Conservation (phyloP, 2,329 filamentous ascomycete genomes). For the Claviceps sorghi region DNA sequence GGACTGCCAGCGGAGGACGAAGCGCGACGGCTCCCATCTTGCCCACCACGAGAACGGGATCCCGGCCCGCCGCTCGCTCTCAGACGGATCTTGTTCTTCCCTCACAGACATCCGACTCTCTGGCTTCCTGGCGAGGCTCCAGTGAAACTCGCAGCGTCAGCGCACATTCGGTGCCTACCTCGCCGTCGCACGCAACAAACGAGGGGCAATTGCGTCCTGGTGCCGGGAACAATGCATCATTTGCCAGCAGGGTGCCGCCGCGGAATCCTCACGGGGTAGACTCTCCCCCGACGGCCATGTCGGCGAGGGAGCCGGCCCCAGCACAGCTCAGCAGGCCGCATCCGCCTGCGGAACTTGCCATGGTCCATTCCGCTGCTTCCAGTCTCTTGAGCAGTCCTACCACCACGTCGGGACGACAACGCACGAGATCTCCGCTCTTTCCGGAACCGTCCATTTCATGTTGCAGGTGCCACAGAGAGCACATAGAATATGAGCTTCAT, state of each 20-base stretch:
- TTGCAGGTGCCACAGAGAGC: conserved; percentile 49
- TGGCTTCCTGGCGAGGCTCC: conserved; percentile 24
- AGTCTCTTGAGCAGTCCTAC: conserved; percentile 20
- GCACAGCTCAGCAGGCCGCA: conserved; percentile 13
- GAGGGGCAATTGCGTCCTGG: conserved; percentile 10
- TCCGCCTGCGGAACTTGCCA: conserved; percentile 26
- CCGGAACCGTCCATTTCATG: conserved; percentile 62
- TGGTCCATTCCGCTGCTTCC: conserved; percentile 18
- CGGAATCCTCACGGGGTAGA: conserved; percentile 8
- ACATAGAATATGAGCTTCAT: conserved; percentile 77
- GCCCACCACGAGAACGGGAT: conserved; percentile 24
- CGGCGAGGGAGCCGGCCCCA: conserved; percentile 9
- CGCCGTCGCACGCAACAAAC: conserved; percentile 10
- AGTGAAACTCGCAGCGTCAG: conserved; percentile 29
- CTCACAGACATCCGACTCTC: conserved; percentile 24
- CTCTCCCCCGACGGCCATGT: neutral
- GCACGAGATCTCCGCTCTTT: conserved; percentile 36
- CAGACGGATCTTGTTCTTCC: conserved; percentile 46
- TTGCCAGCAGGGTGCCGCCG: conserved; percentile 22
- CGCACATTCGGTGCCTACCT: conserved; percentile 18
- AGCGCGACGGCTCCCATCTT: conserved; percentile 36
- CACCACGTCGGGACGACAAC: conserved; percentile 21
- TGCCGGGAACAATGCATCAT: conserved; percentile 18
- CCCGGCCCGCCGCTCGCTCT: conserved; percentile 42
- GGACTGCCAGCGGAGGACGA: conserved; percentile 40